Conservation (phyloP, 2,329 filamentous ascomycete species). For the Anthostomella pinea region DNA sequence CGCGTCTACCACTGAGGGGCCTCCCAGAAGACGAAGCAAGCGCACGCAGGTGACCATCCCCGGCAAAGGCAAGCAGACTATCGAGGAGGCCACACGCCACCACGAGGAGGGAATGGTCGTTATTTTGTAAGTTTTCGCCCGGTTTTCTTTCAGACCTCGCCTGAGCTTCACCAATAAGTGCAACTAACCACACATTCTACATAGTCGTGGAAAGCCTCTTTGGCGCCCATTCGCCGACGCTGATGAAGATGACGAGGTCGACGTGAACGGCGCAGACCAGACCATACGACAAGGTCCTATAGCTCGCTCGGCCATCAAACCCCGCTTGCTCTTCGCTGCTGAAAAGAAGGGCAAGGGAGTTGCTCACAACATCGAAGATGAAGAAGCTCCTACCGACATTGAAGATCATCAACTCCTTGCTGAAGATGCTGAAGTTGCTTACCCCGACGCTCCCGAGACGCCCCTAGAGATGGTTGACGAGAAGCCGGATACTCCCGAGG, state of each 20-base stretch:
- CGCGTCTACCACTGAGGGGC: slow-evolving; percentile 36
- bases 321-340: slow-evolving; percentile 66
- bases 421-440: slow-evolving; percentile 30
- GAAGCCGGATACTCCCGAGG: slow-evolving; percentile 49
- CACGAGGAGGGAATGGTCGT: slow-evolving; percentile 73
- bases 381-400: slow-evolving; percentile 59
- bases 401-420: slow-evolving; percentile 47
- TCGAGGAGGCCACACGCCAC: slow-evolving; percentile 61
- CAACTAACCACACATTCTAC: slow-evolving; percentile 13
- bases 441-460: slow-evolving; percentile 39
- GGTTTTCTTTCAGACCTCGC: slow-evolving; percentile 2
- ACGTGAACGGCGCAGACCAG: slow-evolving; percentile 19
- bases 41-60: slow-evolving; percentile 53
- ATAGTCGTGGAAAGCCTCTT: slow-evolving; percentile 74
- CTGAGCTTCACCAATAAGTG: slow-evolving; percentile 24
- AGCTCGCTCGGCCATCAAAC: slow-evolving; percentile 68
- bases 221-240: slow-evolving; percentile 64
- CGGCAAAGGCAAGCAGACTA: slow-evolving; percentile 54
- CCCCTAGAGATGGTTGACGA: slow-evolving; percentile 33
- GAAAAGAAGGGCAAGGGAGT: slow-evolving; percentile 46
- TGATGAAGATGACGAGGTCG: slow-evolving; percentile 22
- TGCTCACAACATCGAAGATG: slow-evolving; percentile 46
- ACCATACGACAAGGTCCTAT: slow-evolving; percentile 40
- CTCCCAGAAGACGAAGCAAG: slow-evolving; percentile 51
- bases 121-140: slow-evolving; percentile 69